phyloP scores from a whole-genome alignment of 1,139 yeast genomes.

The Schwanniomyces etchellsii region DNA sequence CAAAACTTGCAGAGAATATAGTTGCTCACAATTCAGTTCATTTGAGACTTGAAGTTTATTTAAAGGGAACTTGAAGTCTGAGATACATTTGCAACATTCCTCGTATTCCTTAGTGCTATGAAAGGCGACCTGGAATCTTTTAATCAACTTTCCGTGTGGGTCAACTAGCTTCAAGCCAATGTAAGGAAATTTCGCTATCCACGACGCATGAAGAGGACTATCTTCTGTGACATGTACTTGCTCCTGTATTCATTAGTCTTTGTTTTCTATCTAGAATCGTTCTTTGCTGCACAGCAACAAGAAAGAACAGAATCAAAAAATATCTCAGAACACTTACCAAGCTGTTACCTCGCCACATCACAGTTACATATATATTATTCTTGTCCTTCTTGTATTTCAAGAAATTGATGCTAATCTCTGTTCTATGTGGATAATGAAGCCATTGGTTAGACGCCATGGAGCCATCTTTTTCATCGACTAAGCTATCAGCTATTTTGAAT shows the following conservation, averaged over 20 bases:
- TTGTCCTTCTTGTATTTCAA: constrained; percentile 6
- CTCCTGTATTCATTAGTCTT: constrained; percentile 11
- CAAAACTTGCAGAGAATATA: no score
- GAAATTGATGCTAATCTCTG: constrained; percentile 17
- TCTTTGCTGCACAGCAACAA: no score
- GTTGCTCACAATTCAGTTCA: no score
- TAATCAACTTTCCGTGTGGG: constrained; percentile 13
- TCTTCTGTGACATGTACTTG: constrained; percentile 9
- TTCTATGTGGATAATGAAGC: constrained; percentile 24
- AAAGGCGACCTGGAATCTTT: constrained; percentile 17
- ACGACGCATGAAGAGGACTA: constrained; percentile 11
- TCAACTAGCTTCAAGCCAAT: constrained; percentile 20
- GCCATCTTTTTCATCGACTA: background rate
- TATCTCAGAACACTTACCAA: constrained; percentile 18
- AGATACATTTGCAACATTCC: constrained; percentile 7
- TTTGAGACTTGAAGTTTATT: no score
- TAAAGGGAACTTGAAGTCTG: constrained; percentile 1
- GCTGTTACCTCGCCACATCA: constrained; percentile 17
- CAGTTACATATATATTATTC: constrained; percentile 7
- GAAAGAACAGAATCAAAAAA: no score
- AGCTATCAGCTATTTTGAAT: constrained; percentile 1
- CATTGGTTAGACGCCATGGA: constrained; percentile 9
- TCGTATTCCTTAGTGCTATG: constrained; percentile 6
- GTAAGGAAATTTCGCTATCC: constrained; percentile 17
- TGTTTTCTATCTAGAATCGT: background rate